Conservation (phyloP, 495 filamentous ascomycete species). For the Saxophila tyrrhenica region DNA sequence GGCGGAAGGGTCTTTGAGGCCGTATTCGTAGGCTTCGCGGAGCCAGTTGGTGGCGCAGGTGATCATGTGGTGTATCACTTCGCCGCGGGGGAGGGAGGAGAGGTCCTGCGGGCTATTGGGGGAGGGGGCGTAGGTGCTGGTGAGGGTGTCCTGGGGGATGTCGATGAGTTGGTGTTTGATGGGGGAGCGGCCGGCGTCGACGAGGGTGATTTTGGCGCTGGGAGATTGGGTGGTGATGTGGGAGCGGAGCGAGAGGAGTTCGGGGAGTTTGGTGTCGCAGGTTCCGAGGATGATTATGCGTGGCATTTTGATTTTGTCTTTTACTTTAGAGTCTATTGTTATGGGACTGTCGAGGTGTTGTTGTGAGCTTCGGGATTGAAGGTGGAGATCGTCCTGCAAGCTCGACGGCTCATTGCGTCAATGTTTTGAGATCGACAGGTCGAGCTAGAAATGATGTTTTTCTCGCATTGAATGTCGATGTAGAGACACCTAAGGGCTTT, state of each 20-base stretch:
- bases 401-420: background rate
- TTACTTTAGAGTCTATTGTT: background rate
- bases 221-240: slow-evolving; percentile 17
- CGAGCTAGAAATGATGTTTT: background rate
- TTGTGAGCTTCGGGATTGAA: too few relatives aligned
- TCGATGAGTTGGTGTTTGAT: slow-evolving; percentile 36
- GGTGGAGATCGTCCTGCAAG: too few relatives aligned
- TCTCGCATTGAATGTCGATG: background rate
- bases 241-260: slow-evolving; percentile 45
- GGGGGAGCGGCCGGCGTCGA: slow-evolving; percentile 44
- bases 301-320: slow-evolving; percentile 5
- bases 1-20: slow-evolving; percentile 3
- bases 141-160: slow-evolving; percentile 34
- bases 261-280: slow-evolving; percentile 54
- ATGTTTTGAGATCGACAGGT: background rate
- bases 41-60: slow-evolving; percentile 30
- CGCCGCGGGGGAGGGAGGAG: slow-evolving; percentile 32
- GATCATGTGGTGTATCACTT: slow-evolving; percentile 42
- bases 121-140: slow-evolving; percentile 12
- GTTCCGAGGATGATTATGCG: slow-evolving; percentile 51
- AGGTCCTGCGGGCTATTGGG: slow-evolving; percentile 5
- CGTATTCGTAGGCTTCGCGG: slow-evolving; percentile 22
- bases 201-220: slow-evolving; percentile 33
- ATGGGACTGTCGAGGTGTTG: too few relatives aligned
- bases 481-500: too few relatives aligned